A percentile compares a stretch with the other conserved stretches of the same genome.
phyloP scores from a whole-genome alignment of 2,329 filamentous ascomycete species.

The Claviceps capensis region DNA sequence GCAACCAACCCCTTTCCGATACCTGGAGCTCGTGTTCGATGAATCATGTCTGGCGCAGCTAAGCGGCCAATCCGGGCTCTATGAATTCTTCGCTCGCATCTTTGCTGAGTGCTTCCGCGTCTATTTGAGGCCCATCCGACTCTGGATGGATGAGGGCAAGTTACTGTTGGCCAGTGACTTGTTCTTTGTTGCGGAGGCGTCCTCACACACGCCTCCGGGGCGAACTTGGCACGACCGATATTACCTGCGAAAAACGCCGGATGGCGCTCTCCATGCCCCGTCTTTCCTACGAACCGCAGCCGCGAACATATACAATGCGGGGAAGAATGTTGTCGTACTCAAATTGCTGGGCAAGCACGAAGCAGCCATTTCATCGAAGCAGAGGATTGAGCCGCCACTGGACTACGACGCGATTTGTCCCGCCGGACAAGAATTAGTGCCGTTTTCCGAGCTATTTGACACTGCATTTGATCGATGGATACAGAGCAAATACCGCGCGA shows the following conservation, averaged over 20 bases:
- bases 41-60: conserved; percentile 56
- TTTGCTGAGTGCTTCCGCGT: conserved; percentile 74
- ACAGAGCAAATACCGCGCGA: conserved; percentile 55
- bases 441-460: conserved; percentile 64
- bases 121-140: conserved; percentile 65
- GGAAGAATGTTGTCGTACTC: conserved; percentile 80
- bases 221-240: conserved; percentile 69
- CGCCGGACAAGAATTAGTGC: conserved; percentile 34
- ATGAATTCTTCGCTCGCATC: conserved; percentile 48
- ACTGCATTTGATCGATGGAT: conserved; percentile 65
- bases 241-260: conserved; percentile 45
- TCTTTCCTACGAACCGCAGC: conserved; percentile 59
- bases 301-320: conserved; percentile 66
- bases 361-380: conserved; percentile 15
- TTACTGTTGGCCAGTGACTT: conserved; percentile 50
- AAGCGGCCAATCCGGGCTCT: conserved; percentile 47
- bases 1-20: conserved; percentile 47
- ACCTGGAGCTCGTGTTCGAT: conserved; percentile 66
- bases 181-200: conserved; percentile 59
- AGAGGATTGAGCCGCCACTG: conserved; percentile 31
- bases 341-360: conserved; percentile 49
- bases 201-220: conserved; percentile 41
- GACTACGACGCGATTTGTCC: conserved; percentile 44
- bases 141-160: conserved; percentile 75
- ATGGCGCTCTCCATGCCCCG: conserved; percentile 54